A percentile compares a stretch with the other conserved stretches of the same genome.
Evolutionary conservation across 2,329 filamentous ascomycete species (phyloP).

Genomic region (Fusarium denticulatum): DNA sequence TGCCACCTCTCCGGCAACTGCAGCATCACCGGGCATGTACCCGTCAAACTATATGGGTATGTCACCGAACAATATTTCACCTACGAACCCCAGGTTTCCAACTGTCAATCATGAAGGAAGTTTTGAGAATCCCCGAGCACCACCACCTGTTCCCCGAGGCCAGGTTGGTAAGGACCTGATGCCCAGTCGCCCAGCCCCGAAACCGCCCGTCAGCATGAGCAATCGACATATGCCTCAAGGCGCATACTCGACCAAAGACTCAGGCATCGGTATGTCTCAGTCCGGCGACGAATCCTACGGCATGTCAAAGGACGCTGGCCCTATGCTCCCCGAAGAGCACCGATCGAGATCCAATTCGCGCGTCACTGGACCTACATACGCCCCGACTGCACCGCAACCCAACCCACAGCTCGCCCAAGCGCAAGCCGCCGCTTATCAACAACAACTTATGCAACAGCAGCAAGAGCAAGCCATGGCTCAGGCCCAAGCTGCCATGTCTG

Average conservation of each 20-base stretch:
- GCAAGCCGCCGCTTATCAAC: slow-evolving; percentile 64
- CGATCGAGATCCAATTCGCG: slow-evolving; percentile 76
- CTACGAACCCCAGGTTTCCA: slow-evolving; percentile 86
- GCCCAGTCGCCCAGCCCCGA: slow-evolving; percentile 86
- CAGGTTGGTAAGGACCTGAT: slow-evolving; percentile 66
- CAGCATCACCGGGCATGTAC: slow-evolving; percentile 64
- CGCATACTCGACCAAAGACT: slow-evolving; percentile 66
- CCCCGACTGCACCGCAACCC: slow-evolving; percentile 54
- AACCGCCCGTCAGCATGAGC: slow-evolving; percentile 76
- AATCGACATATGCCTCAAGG: slow-evolving; percentile 64
- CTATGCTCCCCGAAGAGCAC: slow-evolving; percentile 73
- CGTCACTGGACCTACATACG: slow-evolving; percentile 63
- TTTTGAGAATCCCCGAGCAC: slow-evolving; percentile 95
- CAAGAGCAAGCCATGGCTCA: slow-evolving; percentile 86
- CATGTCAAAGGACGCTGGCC: slow-evolving; percentile 63
- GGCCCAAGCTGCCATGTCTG: slow-evolving; percentile 79
- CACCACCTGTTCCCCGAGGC: slow-evolving; percentile 82
- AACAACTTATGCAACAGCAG: slow-evolving; percentile 78
- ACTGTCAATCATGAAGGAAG: slow-evolving; percentile 86
- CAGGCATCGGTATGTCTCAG: slow-evolving; percentile 70
- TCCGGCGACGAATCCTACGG: slow-evolving; percentile 65
- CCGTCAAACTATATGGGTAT: slow-evolving; percentile 66
- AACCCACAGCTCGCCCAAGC: slow-evolving; percentile 45
- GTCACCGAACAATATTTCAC: slow-evolving; percentile 77
- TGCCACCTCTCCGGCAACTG: slow-evolving; percentile 54